phyloP scores from a whole-genome alignment of 306 rosid species.

The Sindora glabra region DNA sequence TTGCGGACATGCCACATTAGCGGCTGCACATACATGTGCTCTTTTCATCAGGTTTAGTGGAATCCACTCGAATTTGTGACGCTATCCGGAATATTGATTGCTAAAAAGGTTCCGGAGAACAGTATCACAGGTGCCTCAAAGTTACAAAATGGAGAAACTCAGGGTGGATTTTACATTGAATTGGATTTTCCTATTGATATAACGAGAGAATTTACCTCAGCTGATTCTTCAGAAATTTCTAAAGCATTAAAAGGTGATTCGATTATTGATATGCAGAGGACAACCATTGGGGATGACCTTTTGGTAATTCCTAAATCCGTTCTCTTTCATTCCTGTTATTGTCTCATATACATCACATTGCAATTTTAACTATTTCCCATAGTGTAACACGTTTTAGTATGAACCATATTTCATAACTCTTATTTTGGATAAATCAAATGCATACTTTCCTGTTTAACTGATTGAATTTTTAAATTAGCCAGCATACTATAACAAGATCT shows the following conservation, averaged over 20 bases:
- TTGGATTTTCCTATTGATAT: slow-evolving; percentile 21
- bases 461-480: too few species aligned
- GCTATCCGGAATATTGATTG: slow-evolving; percentile 32
- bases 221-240: slow-evolving; percentile 14
- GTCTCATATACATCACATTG: background rate
- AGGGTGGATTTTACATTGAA: slow-evolving; percentile 22
- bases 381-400: background rate
- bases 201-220: slow-evolving; percentile 10
- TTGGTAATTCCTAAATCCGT: slow-evolving; percentile 21
- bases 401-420: too few species aligned
- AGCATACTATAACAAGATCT: too few species aligned
- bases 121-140: background rate
- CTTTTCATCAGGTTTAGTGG: slow-evolving; percentile 15
- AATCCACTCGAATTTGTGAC: slow-evolving; percentile 37
- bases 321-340: background rate
- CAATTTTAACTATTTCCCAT: background rate
- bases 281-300: slow-evolving; percentile 11
- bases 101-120: slow-evolving; percentile 11
- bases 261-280: slow-evolving; percentile 7
- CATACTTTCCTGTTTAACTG: too few species aligned
- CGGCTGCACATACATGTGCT: slow-evolving; percentile 38
- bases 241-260: slow-evolving; percentile 22
- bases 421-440: background rate
- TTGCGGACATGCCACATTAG: slow-evolving; percentile 61
- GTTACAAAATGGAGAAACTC: background rate